Evolutionary conservation across 2,329 filamentous ascomycete genomes (phyloP).

Genomic region (Xylariaceae sp.): DNA sequence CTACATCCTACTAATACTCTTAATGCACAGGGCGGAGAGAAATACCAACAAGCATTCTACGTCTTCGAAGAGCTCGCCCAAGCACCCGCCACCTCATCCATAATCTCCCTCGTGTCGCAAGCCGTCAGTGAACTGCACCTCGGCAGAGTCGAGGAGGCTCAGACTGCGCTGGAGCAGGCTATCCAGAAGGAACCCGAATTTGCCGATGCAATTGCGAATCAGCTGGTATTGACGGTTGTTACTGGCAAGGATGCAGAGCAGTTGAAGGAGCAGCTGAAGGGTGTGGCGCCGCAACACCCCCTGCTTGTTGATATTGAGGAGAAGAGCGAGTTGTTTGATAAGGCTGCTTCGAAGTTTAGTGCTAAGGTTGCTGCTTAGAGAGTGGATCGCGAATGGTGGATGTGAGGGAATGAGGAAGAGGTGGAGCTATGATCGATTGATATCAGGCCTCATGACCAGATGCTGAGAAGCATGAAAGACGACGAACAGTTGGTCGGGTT

Average conservation of each 20-base stretch:
- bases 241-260: conserved; percentile 69
- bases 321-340: conserved; percentile 86
- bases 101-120: conserved; percentile 77
- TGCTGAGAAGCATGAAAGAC: background rate
- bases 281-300: conserved; percentile 63
- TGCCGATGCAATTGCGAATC: conserved; percentile 76
- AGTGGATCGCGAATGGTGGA: background rate
- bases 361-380: conserved; percentile 68
- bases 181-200: conserved; percentile 69
- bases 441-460: background rate
- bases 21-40: conserved; percentile 73
- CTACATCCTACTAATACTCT: background rate
- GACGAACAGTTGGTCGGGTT: too few species aligned
- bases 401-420: background rate
- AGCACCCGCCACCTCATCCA: conserved; percentile 74
- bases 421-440: background rate
- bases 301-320: conserved; percentile 73
- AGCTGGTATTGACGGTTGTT: conserved; percentile 75
- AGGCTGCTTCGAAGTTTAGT: conserved; percentile 80
- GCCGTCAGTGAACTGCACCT: conserved; percentile 90
- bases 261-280: conserved; percentile 60
- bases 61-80: conserved; percentile 96
- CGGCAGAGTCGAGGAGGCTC: conserved; percentile 82
- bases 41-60: conserved; percentile 96
- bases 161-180: conserved; percentile 80